Conservation (phyloP, 2,329 filamentous ascomycete species). For the Talaromyces sp. region DNA sequence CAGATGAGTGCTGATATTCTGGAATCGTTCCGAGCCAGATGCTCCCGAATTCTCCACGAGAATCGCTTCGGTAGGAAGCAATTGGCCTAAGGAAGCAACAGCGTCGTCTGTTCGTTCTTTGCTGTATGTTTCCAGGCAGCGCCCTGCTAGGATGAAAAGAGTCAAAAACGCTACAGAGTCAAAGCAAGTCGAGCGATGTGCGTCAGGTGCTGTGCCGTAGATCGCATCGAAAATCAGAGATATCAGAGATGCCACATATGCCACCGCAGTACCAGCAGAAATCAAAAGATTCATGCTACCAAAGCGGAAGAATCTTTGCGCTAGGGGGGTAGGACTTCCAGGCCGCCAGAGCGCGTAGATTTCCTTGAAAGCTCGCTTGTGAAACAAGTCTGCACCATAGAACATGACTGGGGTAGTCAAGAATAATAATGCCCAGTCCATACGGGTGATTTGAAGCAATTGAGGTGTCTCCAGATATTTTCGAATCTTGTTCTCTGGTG, state of each 20-base stretch:
- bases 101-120: constrained; percentile 88
- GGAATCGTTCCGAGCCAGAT: constrained; percentile 22
- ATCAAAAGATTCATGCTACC: constrained; percentile 96
- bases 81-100: constrained; percentile 71
- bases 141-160: constrained; percentile 71
- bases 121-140: constrained; percentile 71
- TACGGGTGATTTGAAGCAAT: constrained; percentile 64
- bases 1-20: constrained; percentile 61
- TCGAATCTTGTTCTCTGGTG: constrained; percentile 55
- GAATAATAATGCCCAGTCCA: constrained; percentile 75
- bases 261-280: constrained; percentile 81
- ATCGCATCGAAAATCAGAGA: constrained; percentile 64
- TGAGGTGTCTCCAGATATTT: constrained; percentile 68
- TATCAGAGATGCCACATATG: constrained; percentile 79
- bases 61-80: constrained; percentile 72
- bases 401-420: constrained; percentile 84
- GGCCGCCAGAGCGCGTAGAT: constrained; percentile 72
- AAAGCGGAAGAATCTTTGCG: constrained; percentile 81
- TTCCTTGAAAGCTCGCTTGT: constrained; percentile 74
- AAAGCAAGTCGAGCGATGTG: constrained; percentile 71
- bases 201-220: constrained; percentile 36
- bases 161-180: constrained; percentile 91
- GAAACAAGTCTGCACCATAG: constrained; percentile 80
- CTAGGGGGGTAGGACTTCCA: constrained; percentile 67
- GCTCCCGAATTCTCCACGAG: constrained; percentile 49